phyloP scores from a whole-genome alignment of 306 rosid genomes.

The Castanea crenata region DNA sequence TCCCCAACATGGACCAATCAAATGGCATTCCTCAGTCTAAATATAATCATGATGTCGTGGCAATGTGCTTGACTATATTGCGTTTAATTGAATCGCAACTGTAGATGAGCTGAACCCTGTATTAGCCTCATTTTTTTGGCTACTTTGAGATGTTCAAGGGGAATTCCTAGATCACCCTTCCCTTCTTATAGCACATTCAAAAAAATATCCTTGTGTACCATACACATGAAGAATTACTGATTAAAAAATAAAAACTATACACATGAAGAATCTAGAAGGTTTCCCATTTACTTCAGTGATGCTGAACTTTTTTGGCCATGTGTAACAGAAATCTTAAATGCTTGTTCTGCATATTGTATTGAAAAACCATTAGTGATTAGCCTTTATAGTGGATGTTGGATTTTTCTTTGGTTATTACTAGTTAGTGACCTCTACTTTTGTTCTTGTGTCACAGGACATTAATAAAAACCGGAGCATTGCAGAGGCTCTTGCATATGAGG shows the following conservation, averaged over 20 bases:
- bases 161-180: not conserved
- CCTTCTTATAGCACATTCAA: not conserved
- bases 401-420: conserved; percentile 20
- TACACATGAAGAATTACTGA: too few species aligned
- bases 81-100: not conserved
- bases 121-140: not conserved
- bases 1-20: not conserved
- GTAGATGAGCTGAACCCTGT: not conserved
- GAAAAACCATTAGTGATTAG: not conserved
- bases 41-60: not conserved
- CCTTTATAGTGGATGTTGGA: not conserved
- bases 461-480: conserved; percentile 72
- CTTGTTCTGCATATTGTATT: not conserved
- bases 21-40: not conserved
- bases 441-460: conserved; percentile 61
- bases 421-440: not conserved
- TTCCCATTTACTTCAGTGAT: not conserved
- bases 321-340: not conserved
- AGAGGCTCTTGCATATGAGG: conserved; percentile 89
- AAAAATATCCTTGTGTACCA: not conserved
- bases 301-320: not conserved
- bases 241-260: not conserved
- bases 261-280: not conserved
- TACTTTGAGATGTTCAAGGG: not conserved
- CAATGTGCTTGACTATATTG: not conserved